phyloP scores from a whole-genome alignment of 805 yeast species.

The Myxozyma neotropica region DNA sequence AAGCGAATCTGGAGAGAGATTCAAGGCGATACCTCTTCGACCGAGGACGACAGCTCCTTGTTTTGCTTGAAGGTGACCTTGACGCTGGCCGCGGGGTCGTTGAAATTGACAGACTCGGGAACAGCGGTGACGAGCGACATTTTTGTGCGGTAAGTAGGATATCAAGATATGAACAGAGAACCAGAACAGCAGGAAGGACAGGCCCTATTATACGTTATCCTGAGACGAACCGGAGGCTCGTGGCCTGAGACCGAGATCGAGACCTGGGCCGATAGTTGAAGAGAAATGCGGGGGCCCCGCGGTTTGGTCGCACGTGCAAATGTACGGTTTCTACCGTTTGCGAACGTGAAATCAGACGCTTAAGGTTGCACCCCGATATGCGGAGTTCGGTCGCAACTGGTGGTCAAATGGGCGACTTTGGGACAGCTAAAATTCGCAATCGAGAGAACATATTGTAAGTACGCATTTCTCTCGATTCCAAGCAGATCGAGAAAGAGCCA shows the following conservation, averaged over 20 bases:
- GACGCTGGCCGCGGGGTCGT: constrained; percentile 6
- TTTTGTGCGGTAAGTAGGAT: background rate
- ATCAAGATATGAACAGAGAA: background rate
- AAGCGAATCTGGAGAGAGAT: too few relatives aligned
- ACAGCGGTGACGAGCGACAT: constrained; percentile 16
- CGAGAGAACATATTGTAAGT: too few relatives aligned
- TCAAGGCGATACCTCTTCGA: constrained; percentile 25
- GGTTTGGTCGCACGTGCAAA: background rate
- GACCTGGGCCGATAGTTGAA: background rate
- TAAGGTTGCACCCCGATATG: too few relatives aligned
- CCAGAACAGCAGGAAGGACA: background rate
- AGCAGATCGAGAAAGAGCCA: too few relatives aligned
- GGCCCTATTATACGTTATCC: too few relatives aligned
- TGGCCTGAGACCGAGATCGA: background rate
- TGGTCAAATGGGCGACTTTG: too few relatives aligned
- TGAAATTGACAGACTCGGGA: constrained; percentile 21
- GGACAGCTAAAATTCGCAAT: too few relatives aligned
- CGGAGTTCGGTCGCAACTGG: too few relatives aligned
- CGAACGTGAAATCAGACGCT: background rate
- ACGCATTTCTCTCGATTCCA: too few relatives aligned
- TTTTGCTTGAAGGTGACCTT: constrained; percentile 23
- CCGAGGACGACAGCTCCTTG: constrained; percentile 23
- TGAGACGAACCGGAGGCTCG: background rate
- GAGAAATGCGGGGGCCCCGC: background rate
- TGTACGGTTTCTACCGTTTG: background rate